Conservation (phyloP, 2,329 filamentous ascomycete species). For the Sporothrix globosa region DNA sequence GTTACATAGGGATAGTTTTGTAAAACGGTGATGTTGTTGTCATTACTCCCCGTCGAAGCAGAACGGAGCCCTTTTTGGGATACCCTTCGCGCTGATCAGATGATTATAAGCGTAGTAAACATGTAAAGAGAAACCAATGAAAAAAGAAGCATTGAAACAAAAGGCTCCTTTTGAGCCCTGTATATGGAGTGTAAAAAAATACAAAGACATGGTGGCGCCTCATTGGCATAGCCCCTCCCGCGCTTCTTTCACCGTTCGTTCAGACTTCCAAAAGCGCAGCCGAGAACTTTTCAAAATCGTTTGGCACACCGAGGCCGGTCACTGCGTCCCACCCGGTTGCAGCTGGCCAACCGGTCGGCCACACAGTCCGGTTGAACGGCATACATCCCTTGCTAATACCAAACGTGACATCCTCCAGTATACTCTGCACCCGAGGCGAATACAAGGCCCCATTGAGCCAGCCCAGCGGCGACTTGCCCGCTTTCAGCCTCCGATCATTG, state of each 20-base stretch:
- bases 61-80: not conserved
- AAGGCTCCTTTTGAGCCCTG: not conserved
- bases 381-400: constrained; percentile 49
- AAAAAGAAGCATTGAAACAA: not conserved
- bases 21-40: not conserved
- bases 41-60: not conserved
- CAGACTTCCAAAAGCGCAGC: constrained; percentile 23
- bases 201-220: not conserved
- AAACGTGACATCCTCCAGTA: constrained; percentile 49
- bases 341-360: constrained; percentile 51
- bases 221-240: not conserved
- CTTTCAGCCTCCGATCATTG: constrained; percentile 56
- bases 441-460: constrained; percentile 59
- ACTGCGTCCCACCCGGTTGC: constrained; percentile 53
- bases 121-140: not conserved
- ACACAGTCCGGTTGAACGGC: constrained; percentile 41
- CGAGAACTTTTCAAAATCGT: constrained; percentile 47
- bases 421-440: constrained; percentile 43
- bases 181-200: not conserved
- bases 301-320: constrained; percentile 55
- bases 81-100: not conserved
- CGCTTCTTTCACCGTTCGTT: not conserved
- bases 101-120: not conserved
- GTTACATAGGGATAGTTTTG: too few relatives aligned
- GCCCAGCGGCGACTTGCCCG: constrained; percentile 54